Evolutionary conservation across 345 rosid species (phyloP).

Genomic region (Hypericum perforatum): DNA sequence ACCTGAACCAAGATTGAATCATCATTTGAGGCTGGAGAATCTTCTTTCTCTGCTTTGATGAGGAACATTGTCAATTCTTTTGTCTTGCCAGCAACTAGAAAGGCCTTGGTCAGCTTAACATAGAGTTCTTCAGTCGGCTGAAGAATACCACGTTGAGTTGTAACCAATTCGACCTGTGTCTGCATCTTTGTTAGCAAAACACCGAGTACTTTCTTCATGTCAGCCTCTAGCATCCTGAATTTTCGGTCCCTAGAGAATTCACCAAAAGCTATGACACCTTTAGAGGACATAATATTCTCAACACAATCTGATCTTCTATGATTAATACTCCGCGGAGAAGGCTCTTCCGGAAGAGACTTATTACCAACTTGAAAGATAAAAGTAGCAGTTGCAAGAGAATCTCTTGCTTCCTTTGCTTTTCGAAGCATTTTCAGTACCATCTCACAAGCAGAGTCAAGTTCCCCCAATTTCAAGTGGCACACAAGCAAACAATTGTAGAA

Average conservation of each 20-base stretch:
- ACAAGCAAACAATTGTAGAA: constrained; percentile 65
- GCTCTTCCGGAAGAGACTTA: constrained; percentile 13
- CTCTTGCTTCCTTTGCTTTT: constrained; percentile 63
- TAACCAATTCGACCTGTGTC: constrained; percentile 48
- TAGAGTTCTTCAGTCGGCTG: constrained; percentile 67
- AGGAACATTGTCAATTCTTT: constrained; percentile 70
- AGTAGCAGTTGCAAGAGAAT: constrained; percentile 60
- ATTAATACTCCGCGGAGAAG: constrained; percentile 17
- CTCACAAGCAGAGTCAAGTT: constrained; percentile 63
- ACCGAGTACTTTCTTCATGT: constrained; percentile 47
- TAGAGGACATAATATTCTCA: constrained; percentile 7
- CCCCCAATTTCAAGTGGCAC: constrained; percentile 80
- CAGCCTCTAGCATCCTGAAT: constrained; percentile 47
- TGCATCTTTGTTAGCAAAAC: constrained; percentile 44
- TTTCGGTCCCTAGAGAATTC: constrained; percentile 49
- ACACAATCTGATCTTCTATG: constrained; percentile 13
- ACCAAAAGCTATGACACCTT: constrained; percentile 31
- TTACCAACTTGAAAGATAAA: constrained; percentile 22
- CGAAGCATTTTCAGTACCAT: constrained; percentile 87
- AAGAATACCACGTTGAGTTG: constrained; percentile 64
- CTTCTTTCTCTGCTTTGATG: constrained; percentile 60
- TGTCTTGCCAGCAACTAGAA: constrained; percentile 58
- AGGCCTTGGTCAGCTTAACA: constrained; percentile 71
- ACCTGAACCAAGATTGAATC: constrained; percentile 55
- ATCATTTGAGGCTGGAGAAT: constrained; percentile 57